A percentile compares a stretch with the other conserved stretches of the same genome.
Conservation (phyloP, 2,329 filamentous ascomycete species). For the Helotiales sp. region DNA sequence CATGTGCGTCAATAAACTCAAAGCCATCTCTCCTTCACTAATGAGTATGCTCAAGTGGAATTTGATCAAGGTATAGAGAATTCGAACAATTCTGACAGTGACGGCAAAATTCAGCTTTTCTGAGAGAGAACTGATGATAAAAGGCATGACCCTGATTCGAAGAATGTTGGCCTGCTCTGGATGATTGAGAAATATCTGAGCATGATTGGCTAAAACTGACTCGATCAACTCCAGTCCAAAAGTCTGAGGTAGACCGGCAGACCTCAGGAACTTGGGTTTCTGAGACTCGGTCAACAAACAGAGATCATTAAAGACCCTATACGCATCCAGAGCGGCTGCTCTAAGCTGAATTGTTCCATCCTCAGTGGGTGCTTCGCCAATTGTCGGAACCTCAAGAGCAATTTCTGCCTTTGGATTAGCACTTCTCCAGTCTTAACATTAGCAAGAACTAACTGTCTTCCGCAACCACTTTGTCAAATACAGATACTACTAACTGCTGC, state of each 20-base stretch:
- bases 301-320: constrained; percentile 84
- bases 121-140: constrained; percentile 75
- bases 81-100: constrained; percentile 78
- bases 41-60: constrained; percentile 74
- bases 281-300: constrained; percentile 86
- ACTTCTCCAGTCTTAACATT: not conserved
- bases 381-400: constrained; percentile 52
- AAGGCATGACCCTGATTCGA: constrained; percentile 75
- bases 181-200: constrained; percentile 75
- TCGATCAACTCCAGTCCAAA: constrained; percentile 92
- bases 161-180: constrained; percentile 80
- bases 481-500: constrained; percentile 87
- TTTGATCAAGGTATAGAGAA: constrained; percentile 78
- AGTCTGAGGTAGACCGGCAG: constrained; percentile 74
- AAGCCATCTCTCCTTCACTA: constrained; percentile 77
- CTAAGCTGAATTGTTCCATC: constrained; percentile 66
- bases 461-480: constrained; percentile 85
- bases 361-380: constrained; percentile 67
- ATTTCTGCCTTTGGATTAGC: constrained; percentile 25
- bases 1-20: constrained; percentile 80
- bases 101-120: constrained; percentile 79
- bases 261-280: constrained; percentile 77
- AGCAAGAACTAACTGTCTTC: constrained; percentile 68
- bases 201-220: constrained; percentile 83
- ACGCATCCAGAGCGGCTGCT: constrained; percentile 81